These are phyloP conservation scores for Pulchroboletus neoregius DNA, from an alignment of 1,284 basidiomycete genomes.

Conservation along the genomic window DNA sequence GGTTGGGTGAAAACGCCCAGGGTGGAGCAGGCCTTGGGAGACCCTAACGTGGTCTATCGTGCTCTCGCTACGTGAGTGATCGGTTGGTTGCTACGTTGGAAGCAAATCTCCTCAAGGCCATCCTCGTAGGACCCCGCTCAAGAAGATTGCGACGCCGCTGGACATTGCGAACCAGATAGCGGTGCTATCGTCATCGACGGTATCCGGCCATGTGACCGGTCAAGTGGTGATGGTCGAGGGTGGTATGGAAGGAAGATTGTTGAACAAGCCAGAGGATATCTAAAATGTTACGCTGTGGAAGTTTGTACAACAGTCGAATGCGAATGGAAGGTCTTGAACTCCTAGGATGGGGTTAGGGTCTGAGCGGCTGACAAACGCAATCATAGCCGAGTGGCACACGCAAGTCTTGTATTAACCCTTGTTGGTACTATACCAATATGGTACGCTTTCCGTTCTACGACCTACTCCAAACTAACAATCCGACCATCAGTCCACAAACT, in stretches of 20 bases:
- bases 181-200: slow-evolving; percentile 53
- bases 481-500: slow-evolving; percentile 76
- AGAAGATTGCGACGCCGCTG: slow-evolving; percentile 59
- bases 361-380: slow-evolving; percentile 21
- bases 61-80: slow-evolving; percentile 60
- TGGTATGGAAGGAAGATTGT: slow-evolving; percentile 68
- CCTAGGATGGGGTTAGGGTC: slow-evolving; percentile 24
- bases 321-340: neutral
- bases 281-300: no score
- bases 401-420: neutral
- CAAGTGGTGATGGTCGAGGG: slow-evolving; percentile 70
- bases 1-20: slow-evolving; percentile 68
- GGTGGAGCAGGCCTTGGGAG: slow-evolving; percentile 47
- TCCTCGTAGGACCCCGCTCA: slow-evolving; percentile 56
- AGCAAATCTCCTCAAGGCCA: neutral
- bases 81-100: neutral
- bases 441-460: slow-evolving; percentile 9
- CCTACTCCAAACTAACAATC: neutral
- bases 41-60: slow-evolving; percentile 45
- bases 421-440: slow-evolving; percentile 17
- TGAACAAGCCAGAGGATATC: slow-evolving; percentile 41
- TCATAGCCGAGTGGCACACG: slow-evolving; percentile 5
- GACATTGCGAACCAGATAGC: slow-evolving; percentile 68
- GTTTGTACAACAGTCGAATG: no score
- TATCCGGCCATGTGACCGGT: slow-evolving; percentile 72